phyloP scores from a whole-genome alignment of 2,329 filamentous ascomycete species.

The Botrytis medusae region DNA sequence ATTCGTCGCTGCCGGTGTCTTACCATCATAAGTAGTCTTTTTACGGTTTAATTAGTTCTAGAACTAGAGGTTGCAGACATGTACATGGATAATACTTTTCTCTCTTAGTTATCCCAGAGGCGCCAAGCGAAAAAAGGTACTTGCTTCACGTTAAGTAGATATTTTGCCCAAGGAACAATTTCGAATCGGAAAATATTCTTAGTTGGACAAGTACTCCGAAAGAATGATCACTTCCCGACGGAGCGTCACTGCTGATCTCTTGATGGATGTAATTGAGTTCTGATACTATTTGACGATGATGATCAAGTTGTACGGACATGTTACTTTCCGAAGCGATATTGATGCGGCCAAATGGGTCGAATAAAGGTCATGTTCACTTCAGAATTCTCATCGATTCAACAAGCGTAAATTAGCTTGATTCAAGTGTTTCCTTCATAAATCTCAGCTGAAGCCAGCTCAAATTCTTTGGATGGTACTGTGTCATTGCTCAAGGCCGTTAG shows the following conservation, averaged over 20 bases:
- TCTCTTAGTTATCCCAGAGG: neutral
- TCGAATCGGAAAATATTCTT: neutral
- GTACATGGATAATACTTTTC: neutral
- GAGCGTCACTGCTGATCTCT: slow-evolving; percentile 1
- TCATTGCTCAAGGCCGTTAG: neutral
- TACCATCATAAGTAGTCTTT: neutral
- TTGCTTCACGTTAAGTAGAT: neutral
- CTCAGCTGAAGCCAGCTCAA: neutral
- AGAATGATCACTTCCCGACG: neutral
- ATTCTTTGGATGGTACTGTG: neutral
- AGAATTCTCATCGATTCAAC: neutral
- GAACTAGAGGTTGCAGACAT: neutral
- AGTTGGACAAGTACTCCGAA: neutral
- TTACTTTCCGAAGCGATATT: neutral
- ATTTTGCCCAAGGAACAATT: too few species aligned
- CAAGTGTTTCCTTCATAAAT: neutral
- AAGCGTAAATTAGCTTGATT: neutral
- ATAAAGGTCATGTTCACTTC: neutral
- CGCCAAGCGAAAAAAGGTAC: neutral
- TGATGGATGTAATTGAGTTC: neutral
- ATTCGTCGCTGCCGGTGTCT: neutral
- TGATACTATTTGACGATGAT: neutral
- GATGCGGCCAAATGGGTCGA: neutral
- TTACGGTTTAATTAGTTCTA: neutral
- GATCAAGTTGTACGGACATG: neutral